Conservation (phyloP, 768 basidiomycete genomes). For the Boletus reticulatus region DNA sequence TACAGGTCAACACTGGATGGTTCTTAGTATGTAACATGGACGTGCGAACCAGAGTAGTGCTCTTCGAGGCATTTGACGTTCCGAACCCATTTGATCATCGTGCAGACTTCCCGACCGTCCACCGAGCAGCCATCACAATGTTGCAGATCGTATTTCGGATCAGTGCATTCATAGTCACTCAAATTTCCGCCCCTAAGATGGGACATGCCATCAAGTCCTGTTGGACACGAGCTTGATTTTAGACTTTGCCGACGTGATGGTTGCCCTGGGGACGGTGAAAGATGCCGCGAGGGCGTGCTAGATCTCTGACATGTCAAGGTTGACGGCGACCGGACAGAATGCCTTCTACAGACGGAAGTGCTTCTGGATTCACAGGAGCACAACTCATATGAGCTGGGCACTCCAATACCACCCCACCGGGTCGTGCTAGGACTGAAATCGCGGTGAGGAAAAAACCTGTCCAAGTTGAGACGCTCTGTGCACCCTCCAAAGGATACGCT, state of each 20-base stretch:
- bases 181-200: slow-evolving; percentile 37
- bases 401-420: slow-evolving; percentile 21
- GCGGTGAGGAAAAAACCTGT: slow-evolving; percentile 15
- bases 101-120: slow-evolving; percentile 64
- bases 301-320: slow-evolving; percentile 41
- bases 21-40: background rate
- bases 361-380: slow-evolving; percentile 11
- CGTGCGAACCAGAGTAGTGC: slow-evolving; percentile 47
- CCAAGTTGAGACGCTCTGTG: slow-evolving; percentile 3
- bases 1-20: slow-evolving; percentile 10
- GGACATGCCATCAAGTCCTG: slow-evolving; percentile 58
- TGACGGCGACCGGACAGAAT: slow-evolving; percentile 45
- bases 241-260: slow-evolving; percentile 25
- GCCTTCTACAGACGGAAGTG: slow-evolving; percentile 17
- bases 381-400: slow-evolving; percentile 1
- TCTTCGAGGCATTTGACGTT: slow-evolving; percentile 67
- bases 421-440: background rate
- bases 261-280: slow-evolving; percentile 30
- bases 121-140: slow-evolving; percentile 77
- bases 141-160: slow-evolving; percentile 58
- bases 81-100: slow-evolving; percentile 59
- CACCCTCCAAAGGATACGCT: slow-evolving; percentile 5
- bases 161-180: slow-evolving; percentile 61
- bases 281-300: slow-evolving; percentile 23
- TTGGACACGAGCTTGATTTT: slow-evolving; percentile 50